Percentiles rank a stretch among this genome's conserved stretches.
Evolutionary conservation across 495 filamentous ascomycete genomes (phyloP).

Genomic region (Lichina pygmaea): DNA sequence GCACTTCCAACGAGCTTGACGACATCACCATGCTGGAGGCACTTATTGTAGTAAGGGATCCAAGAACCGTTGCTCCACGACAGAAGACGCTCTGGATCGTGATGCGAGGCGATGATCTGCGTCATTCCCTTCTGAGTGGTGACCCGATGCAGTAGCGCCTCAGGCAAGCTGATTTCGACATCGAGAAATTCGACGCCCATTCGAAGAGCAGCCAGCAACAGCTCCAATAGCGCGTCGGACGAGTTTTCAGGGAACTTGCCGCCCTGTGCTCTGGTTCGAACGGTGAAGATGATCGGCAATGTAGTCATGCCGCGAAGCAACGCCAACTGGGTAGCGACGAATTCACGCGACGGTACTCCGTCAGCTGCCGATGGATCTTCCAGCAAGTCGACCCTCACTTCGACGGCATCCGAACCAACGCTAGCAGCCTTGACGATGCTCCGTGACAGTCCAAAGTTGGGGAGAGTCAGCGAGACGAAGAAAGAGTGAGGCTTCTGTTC

Average conservation of each 20-base stretch:
- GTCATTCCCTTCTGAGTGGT: conserved; percentile 40
- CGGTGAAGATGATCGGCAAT: conserved; percentile 81
- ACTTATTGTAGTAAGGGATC: conserved; percentile 67
- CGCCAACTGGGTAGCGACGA: conserved; percentile 55
- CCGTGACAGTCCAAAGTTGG: conserved; percentile 33
- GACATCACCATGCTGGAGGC: conserved; percentile 63
- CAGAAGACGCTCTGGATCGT: conserved; percentile 15
- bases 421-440: conserved; percentile 42
- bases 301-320: conserved; percentile 45
- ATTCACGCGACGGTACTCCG: conserved; percentile 39
- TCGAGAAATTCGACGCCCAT: conserved; percentile 81
- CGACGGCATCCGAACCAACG: conserved; percentile 78
- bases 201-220: conserved; percentile 56
- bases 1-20: conserved; percentile 88
- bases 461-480: conserved; percentile 76
- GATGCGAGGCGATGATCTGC: conserved; percentile 42
- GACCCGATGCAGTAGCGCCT: conserved; percentile 37
- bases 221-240: conserved; percentile 32
- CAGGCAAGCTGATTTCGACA: conserved; percentile 70
- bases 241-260: conserved; percentile 67
- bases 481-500: conserved; percentile 54
- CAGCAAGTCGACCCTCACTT: conserved; percentile 79
- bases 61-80: conserved; percentile 78
- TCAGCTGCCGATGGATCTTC: conserved; percentile 35
- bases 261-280: conserved; percentile 66